Percentiles rank a stretch among this genome's conserved stretches.
These are phyloP conservation scores for Austropuccinia psidii DNA, from an alignment of 1,284 basidiomycete species.

Conservation along the genomic window DNA sequence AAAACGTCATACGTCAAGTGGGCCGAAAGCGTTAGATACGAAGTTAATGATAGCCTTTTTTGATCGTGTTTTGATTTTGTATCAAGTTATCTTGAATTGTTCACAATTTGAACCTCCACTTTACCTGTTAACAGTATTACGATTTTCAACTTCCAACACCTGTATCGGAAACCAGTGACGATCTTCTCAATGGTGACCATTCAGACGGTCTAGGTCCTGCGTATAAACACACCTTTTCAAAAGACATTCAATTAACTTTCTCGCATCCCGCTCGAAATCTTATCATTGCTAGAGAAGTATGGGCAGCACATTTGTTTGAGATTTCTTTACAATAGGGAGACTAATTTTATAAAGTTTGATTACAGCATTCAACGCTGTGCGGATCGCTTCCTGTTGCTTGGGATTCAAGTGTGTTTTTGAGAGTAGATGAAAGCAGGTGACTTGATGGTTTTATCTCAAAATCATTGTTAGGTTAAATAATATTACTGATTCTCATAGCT, in stretches of 20 bases:
- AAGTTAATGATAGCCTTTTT: too few species aligned
- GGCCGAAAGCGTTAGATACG: not conserved
- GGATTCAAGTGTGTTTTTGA: constrained; percentile 27
- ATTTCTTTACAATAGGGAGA: not conserved
- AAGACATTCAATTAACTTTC: not conserved
- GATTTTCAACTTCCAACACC: not conserved
- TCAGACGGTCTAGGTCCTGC: not conserved
- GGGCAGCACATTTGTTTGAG: not conserved
- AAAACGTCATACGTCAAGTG: not conserved
- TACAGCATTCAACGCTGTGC: constrained; percentile 1
- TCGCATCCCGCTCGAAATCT: not conserved
- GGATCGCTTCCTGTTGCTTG: constrained; percentile 18
- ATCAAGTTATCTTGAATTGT: too few species aligned
- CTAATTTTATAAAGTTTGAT: not conserved
- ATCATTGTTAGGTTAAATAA: not conserved
- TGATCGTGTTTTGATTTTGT: too few species aligned
- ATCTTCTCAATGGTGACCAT: too few species aligned
- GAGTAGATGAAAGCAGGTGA: constrained; percentile 27
- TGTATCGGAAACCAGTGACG: not conserved
- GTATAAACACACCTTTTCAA: not conserved
- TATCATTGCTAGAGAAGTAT: not conserved
- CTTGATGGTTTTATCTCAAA: too few species aligned
- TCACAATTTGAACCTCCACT: too few species aligned
- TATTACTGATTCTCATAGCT: not conserved
- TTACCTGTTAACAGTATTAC: not conserved